A percentile compares a stretch with the other conserved stretches of the same genome.
Conservation (phyloP, 805 yeast genomes). For the Starmerella lactis-condensi region DNA sequence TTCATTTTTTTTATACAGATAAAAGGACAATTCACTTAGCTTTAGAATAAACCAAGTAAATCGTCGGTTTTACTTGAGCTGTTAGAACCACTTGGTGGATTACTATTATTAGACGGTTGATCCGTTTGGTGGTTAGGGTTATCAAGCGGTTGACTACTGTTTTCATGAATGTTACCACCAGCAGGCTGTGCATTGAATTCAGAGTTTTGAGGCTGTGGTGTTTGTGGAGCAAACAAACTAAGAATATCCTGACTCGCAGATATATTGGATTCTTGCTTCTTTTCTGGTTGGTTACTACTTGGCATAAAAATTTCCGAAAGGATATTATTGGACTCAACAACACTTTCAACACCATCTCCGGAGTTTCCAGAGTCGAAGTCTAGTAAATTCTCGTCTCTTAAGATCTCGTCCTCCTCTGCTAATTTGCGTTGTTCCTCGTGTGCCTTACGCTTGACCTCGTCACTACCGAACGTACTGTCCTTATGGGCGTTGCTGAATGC, state of each 20-base stretch:
- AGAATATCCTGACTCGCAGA: conserved; percentile 29
- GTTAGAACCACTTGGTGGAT: too few species aligned
- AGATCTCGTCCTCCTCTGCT: conserved; percentile 45
- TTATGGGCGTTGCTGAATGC: conserved; percentile 16
- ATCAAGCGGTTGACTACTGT: too few species aligned
- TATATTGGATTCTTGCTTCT: conserved; percentile 7
- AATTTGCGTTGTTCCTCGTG: conserved; percentile 60
- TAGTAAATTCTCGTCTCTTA: conserved; percentile 36
- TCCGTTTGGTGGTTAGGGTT: too few species aligned
- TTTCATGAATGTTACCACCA: too few species aligned
- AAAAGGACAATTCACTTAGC: too few species aligned
- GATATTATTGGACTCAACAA: conserved; percentile 11
- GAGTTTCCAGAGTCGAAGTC: conserved; percentile 76
- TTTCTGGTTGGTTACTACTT: conserved; percentile 8
- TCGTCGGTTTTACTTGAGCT: too few species aligned
- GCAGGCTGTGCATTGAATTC: too few species aligned
- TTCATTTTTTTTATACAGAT: too few species aligned
- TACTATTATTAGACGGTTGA: too few species aligned
- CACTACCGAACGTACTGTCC: conserved; percentile 9
- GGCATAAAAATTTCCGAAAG: conserved; percentile 17
- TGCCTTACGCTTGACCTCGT: conserved; percentile 29
- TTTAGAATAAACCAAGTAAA: too few species aligned
- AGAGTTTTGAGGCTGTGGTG: too few species aligned
- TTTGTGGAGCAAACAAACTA: conserved; percentile 28
- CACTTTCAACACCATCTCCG: conserved; percentile 25